These are phyloP conservation scores for Vitellaria paradoxa DNA, from an alignment of 179 eudicot species.

Conservation along the genomic window DNA sequence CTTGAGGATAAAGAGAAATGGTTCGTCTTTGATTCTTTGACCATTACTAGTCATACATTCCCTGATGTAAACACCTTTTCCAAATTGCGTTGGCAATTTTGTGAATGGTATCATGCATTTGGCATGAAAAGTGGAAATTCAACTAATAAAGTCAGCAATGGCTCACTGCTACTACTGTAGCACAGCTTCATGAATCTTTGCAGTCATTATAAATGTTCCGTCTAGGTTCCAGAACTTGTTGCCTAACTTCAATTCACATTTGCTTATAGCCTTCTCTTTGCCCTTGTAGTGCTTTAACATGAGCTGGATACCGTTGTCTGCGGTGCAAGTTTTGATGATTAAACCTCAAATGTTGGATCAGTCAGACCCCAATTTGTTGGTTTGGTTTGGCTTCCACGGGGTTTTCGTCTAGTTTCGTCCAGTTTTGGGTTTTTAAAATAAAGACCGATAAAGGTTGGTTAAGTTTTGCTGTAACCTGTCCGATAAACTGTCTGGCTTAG, in stretches of 20 bases:
- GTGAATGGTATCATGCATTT: constrained; percentile 8
- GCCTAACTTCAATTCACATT: neutral
- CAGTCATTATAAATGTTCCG: neutral
- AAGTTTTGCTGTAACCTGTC: neutral
- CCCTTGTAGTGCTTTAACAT: constrained; percentile 2
- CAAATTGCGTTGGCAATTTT: constrained; percentile 2
- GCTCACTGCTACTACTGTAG: neutral
- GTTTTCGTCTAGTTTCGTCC: neutral
- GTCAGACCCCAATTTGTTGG: neutral
- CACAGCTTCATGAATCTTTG: neutral
- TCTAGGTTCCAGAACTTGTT: neutral
- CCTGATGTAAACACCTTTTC: neutral
- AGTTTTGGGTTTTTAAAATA: neutral
- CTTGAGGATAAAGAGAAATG: constrained; percentile 99
- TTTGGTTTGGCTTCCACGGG: neutral
- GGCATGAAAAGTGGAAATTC: neutral
- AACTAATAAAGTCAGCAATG: neutral
- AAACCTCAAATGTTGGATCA: neutral
- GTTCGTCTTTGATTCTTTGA: constrained; percentile 35
- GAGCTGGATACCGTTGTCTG: neutral
- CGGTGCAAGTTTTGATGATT: neutral
- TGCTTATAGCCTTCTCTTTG: neutral
- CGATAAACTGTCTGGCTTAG: neutral
- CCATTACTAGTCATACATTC: neutral
- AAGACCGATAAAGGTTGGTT: neutral